Evolutionary conservation across 106 monocot genomes (phyloP), one percentile per base, ranked within the genome.

Genomic region (Triglochin maritima): DNA sequence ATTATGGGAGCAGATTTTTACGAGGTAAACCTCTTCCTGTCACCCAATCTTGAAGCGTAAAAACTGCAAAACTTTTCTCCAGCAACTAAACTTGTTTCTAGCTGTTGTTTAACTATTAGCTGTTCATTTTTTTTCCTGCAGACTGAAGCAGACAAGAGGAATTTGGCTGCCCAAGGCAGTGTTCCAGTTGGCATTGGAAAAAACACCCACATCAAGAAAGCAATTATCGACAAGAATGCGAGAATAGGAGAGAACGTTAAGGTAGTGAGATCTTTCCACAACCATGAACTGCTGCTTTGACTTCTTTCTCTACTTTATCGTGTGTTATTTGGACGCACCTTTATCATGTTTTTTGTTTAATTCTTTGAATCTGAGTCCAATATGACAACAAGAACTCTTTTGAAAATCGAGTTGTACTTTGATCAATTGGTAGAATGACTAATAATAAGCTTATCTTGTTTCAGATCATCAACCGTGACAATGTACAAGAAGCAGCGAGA

Each of bases 1-100:
- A 67, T 96, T 14, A 96, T 96, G 96, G 96, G 96, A 78, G 96
- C 96, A 29, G 96, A 96, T 76, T 96, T 88, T 55, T 96, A 96
- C 46, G 96, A 96, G 96, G 96, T 91, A 83, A 29, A 29, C 29
- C 29, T 29, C 29, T 29, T 29, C 46, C 64, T 44, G 57, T 67
- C 55, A 13, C 7, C 11, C 7, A 8, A 8, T 52, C n/a, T n/a
- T 52, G 7, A 8, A 52, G 7, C 11, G 52, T 52, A 8, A 8
- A 52, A 52, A 52, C 11, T 52, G 52, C 52, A 52, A 52, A 29
- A 29, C 29, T 29, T 29, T 29, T 29, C 29, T 29, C 29, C 29
- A 1, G 29, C 29, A 29, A 29, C 29, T 29, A 1, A 29, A 29
- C 29, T 29, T 29, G 29, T 29, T 29, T 29, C 29, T 29, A 29